Evolutionary conservation across 495 filamentous ascomycete genomes (phyloP), one percentile per base, ranked within the genome.

Genomic region (Poronia punctata): DNA sequence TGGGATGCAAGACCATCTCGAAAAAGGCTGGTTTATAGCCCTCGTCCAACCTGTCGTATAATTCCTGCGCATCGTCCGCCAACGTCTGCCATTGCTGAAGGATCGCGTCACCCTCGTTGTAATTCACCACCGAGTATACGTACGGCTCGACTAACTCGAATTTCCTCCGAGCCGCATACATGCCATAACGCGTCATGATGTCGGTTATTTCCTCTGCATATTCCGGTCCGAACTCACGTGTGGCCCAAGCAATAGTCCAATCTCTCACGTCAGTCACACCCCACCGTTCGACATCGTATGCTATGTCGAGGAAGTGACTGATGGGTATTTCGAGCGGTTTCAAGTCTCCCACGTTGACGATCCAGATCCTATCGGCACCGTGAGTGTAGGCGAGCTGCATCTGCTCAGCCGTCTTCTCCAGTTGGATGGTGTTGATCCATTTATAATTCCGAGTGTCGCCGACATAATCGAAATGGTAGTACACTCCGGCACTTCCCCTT

Each of bases 401-500:
- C 47, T 79, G 78, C 56, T 83, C 77, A 35, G 68, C 67, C 4
- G 78, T 81, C 61, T 81, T 80, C 53, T 73, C 60, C 4, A 82
- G 67, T 50, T 82, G 74, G 44, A 82, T 75, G 0, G 78, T 83
- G 56, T 83, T 83, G 49, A 84, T 80, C 80, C 80, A 84, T 54
- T 82, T 83, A 58, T 79, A 82, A 54, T 77, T 62, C 20, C 78
- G 66, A 20, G 76, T 67, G 38, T 73, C 75, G 11, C 80, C 80
- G 19, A 82, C 79, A 49, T 79, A 87, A 52, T 88, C 82, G 43
- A 84, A 79, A 54, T 86, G 82, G 48, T 86, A 87, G 53, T 86
- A 86, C 7, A 86, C 74, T n/a, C 83, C 82, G 14, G 83, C 80
- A 8, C 83, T 80, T 17, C 78, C 82, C 8, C 63, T 41, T 28